Evolutionary conservation across 2,329 filamentous ascomycete genomes (phyloP).

Genomic region (Sclerotinia subarctica): DNA sequence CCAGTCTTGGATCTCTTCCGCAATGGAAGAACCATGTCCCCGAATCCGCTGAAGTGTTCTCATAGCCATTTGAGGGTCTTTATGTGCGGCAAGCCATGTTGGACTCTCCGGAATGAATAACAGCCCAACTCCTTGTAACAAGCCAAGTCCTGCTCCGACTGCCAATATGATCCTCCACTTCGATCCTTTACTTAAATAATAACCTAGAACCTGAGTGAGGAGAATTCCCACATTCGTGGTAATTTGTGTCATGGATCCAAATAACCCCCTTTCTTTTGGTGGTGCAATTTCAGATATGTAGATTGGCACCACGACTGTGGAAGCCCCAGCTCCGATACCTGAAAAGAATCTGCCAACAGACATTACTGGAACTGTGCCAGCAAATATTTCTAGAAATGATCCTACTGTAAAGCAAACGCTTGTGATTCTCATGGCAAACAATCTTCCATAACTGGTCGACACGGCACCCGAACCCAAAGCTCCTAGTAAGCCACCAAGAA

Average conservation of each 20-base stretch:
- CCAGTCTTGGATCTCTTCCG: conserved; percentile 68
- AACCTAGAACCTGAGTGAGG: conserved; percentile 76
- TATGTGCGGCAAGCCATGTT: conserved; percentile 72
- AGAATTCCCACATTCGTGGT: conserved; percentile 92
- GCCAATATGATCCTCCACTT: conserved; percentile 83
- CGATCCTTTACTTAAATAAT: conserved; percentile 75
- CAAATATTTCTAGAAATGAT: conserved; percentile 70
- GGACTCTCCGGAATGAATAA: conserved; percentile 82
- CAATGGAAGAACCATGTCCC: conserved; percentile 64
- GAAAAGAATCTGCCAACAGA: conserved; percentile 73
- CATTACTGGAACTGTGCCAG: conserved; percentile 64
- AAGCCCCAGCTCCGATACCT: conserved; percentile 80
- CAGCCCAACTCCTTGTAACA: conserved; percentile 66
- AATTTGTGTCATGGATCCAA: conserved; percentile 82
- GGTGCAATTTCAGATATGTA: conserved; percentile 93
- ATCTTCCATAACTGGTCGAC: conserved; percentile 73
- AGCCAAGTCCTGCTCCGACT: conserved; percentile 65
- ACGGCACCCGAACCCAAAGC: conserved; percentile 76
- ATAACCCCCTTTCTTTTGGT: conserved; percentile 69
- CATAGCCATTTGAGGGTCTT: conserved; percentile 59
- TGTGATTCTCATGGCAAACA: conserved; percentile 72
- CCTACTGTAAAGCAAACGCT: conserved; percentile 74
- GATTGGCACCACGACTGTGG: conserved; percentile 88
- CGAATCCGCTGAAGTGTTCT: conserved; percentile 71
- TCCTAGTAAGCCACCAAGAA: conserved; percentile 80